A percentile compares a stretch with the other conserved stretches of the same genome.
Conservation (phyloP, 1,284 basidiomycete species). For the Mycena sp. region DNA sequence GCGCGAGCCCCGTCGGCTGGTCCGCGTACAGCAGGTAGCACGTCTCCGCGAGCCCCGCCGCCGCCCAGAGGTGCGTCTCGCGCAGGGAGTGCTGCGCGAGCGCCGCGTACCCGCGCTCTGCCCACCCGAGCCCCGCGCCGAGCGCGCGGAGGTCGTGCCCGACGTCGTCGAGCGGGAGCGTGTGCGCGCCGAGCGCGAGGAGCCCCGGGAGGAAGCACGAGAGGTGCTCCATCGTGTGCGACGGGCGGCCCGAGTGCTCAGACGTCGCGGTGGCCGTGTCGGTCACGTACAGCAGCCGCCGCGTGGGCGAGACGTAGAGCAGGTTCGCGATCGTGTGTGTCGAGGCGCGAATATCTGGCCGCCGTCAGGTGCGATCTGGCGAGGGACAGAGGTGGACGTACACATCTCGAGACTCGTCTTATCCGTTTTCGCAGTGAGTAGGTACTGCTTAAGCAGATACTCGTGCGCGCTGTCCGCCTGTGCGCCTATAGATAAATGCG, state of each 20-base stretch:
- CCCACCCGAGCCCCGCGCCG: slow-evolving; percentile 47
- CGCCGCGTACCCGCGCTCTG: slow-evolving; percentile 46
- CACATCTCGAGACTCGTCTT: slow-evolving; percentile 69
- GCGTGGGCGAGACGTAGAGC: slow-evolving; percentile 71
- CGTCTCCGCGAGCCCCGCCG: slow-evolving; percentile 71
- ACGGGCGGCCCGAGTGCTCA: slow-evolving; percentile 44
- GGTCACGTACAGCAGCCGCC: slow-evolving; percentile 76
- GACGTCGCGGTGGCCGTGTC: slow-evolving; percentile 51
- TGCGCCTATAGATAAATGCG: slow-evolving; percentile 66
- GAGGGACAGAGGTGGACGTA: slow-evolving; percentile 44
- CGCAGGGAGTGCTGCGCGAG: slow-evolving; percentile 54
- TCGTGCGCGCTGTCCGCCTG: slow-evolving; percentile 79
- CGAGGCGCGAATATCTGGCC: slow-evolving; percentile 67
- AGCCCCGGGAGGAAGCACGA: slow-evolving; percentile 83
- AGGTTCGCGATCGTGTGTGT: slow-evolving; percentile 71
- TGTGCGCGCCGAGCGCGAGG: slow-evolving; percentile 75
- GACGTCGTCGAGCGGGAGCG: slow-evolving; percentile 64
- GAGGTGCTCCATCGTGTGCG: slow-evolving; percentile 75
- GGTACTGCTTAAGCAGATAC: slow-evolving; percentile 78
- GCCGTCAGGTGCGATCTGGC: slow-evolving; percentile 7
- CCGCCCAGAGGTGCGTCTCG: slow-evolving; percentile 71
- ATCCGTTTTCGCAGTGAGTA: slow-evolving; percentile 70
- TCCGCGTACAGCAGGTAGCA: slow-evolving; percentile 75
- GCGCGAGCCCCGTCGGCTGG: slow-evolving; percentile 65
- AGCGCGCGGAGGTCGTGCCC: slow-evolving; percentile 54